phyloP scores from a whole-genome alignment of 208 protist species.

The Spironucleus salmonicida region DNA sequence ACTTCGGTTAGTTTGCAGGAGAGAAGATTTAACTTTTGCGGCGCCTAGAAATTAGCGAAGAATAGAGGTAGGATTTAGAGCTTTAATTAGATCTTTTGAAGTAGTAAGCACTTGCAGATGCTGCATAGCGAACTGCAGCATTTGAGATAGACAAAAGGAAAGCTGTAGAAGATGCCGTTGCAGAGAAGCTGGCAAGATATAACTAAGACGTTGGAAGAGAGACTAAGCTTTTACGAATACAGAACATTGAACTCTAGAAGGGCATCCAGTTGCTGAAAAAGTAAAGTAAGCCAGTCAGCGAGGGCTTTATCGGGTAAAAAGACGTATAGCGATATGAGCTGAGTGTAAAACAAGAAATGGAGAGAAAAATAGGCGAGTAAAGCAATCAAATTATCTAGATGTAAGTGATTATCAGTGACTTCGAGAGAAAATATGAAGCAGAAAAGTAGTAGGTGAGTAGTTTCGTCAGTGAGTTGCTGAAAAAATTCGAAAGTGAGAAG shows the following conservation, averaged over 20 bases:
- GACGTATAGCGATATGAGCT: background rate
- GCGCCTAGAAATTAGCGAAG: background rate
- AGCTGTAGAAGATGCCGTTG: background rate
- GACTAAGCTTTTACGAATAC: background rate
- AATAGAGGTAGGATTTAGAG: background rate
- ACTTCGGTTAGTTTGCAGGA: background rate
- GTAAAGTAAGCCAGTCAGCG: background rate
- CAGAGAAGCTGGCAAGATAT: background rate
- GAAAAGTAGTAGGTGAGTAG: background rate
- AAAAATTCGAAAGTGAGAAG: background rate
- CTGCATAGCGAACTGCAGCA: background rate
- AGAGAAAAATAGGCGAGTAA: background rate
- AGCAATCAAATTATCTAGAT: background rate
- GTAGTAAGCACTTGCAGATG: slow-evolving; percentile 2
- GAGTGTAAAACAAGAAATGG: background rate
- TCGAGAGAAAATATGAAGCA: background rate
- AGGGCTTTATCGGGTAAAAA: background rate
- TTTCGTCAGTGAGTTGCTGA: background rate
- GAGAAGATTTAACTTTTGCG: background rate
- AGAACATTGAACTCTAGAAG: background rate
- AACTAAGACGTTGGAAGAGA: background rate
- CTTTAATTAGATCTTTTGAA: background rate
- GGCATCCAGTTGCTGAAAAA: background rate
- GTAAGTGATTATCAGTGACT: background rate
- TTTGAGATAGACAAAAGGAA: background rate